Base-by-base conservation (phyloP, 2,329 filamentous ascomycete genomes). In the Bipolaris sorokiniana region DNA sequence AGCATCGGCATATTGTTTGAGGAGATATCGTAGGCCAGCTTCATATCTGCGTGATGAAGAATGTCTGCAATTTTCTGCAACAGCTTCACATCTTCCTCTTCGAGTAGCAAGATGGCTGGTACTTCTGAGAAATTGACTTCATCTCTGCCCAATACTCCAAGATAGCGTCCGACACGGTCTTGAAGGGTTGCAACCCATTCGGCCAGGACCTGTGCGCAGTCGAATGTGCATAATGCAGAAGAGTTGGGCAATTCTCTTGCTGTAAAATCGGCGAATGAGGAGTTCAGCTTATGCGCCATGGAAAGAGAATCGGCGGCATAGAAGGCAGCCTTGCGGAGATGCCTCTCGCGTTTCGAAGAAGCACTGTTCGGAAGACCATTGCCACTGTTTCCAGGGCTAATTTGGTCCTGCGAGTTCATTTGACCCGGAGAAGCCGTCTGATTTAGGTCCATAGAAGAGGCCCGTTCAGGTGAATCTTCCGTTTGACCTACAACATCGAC, bases 101-200 rank as follows among this genome's bases (percentile, higher is more conserved):
- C 93, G 1, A 98, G 82, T 3, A 97, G 84, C 86, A 97, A 92
- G 54, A 96, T 90, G 2, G 89, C 91, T 2, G 92, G 92, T 7
- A 96, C 90, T 65, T 93, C 88, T 0, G 83, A 82, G 49, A 91
- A 83, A 67, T 97, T 92, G 33, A 95, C 86, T 0, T 90, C 84
- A 62, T 96, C 90, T 56, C 90, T 88, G 11, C 94, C 94, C 1
- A 98, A 83, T 5, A 97, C 87, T 4, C 94, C 94, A 5, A 98
- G 77, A 68, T 95, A 96, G 4, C 88, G 87, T 0, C 94, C 94
- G n/a, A 97, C 90, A 7, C 95, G 89, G 70, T 97, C 93, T 75
- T 99, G 95, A 3, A 98, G 86, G 1, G 92, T 95, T 5, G 91
- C 90, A 38, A 95, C 86, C 94, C 94, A 99, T 77, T 98, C 94